Percentiles rank a stretch among this genome's conserved stretches.
Evolutionary conservation across 1,139 yeast species (phyloP).

Genomic region (Chernovozyma aurita): DNA sequence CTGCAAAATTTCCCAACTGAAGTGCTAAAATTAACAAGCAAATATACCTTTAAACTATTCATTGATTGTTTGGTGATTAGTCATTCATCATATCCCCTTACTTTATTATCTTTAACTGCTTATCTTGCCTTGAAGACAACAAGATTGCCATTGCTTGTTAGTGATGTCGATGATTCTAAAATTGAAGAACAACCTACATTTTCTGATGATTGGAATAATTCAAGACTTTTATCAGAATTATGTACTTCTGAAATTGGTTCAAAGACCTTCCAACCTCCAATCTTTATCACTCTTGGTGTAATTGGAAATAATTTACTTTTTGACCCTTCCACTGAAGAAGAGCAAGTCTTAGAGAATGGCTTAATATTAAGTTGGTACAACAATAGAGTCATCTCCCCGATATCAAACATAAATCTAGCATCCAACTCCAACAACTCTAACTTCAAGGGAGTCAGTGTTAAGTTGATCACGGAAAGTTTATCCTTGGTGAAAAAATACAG

Average conservation of each 20-base stretch:
- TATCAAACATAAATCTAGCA: slow-evolving; percentile 53
- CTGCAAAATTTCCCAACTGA: slow-evolving; percentile 44
- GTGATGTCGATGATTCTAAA: slow-evolving; percentile 53
- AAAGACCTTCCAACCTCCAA: slow-evolving; percentile 58
- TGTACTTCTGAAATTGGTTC: slow-evolving; percentile 15
- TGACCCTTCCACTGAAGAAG: slow-evolving; percentile 85
- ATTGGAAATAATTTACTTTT: slow-evolving; percentile 64
- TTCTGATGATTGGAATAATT: slow-evolving; percentile 78
- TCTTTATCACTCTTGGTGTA: slow-evolving; percentile 69
- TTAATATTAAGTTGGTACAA: slow-evolving; percentile 66
- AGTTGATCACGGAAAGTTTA: slow-evolving; percentile 24
- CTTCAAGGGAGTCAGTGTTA: slow-evolving; percentile 35
- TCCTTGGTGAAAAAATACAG: slow-evolving; percentile 33
- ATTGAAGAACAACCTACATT: slow-evolving; percentile 88
- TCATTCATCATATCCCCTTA: slow-evolving; percentile 63
- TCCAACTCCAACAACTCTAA: slow-evolving; percentile 35
- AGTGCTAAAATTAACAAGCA: slow-evolving; percentile 59
- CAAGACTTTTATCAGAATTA: slow-evolving; percentile 39
- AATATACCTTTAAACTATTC: slow-evolving; percentile 69
- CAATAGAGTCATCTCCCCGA: slow-evolving; percentile 60
- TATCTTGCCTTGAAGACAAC: slow-evolving; percentile 81
- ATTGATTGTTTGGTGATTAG: slow-evolving; percentile 79
- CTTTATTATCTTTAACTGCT: slow-evolving; percentile 70
- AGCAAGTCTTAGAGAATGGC: slow-evolving; percentile 82
- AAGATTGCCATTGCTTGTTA: slow-evolving; percentile 64